Conservation (phyloP, 73 alveolate genomes). For the Stentor roeselii region DNA sequence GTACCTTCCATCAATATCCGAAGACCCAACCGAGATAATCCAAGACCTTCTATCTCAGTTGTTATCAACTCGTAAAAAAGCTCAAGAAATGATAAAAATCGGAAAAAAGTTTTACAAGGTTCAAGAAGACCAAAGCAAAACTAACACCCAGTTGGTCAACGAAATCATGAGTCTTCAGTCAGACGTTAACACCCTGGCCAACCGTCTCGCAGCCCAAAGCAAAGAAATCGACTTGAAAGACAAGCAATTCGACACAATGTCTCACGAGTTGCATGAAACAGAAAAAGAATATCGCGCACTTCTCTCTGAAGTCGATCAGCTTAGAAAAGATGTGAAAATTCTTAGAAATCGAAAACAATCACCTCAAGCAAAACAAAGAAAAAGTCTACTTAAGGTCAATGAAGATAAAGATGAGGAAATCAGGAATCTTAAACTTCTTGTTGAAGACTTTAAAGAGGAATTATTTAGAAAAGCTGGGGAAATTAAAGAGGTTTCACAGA, state of each 20-base stretch:
- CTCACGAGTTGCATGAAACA: neutral
- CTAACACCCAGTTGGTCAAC: neutral
- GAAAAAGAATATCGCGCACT: neutral
- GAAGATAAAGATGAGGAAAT: neutral
- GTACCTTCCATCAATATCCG: neutral
- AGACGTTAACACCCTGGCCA: neutral
- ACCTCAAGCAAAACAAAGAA: neutral
- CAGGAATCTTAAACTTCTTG: neutral
- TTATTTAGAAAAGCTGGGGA: neutral
- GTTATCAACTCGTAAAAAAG: slow-evolving; percentile 12
- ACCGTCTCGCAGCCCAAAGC: neutral
- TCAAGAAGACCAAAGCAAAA: neutral
- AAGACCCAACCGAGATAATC: neutral
- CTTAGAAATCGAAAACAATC: neutral
- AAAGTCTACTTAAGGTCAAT: neutral
- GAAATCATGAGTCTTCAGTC: neutral
- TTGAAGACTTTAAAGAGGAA: neutral
- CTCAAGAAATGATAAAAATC: neutral
- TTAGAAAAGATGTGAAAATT: neutral
- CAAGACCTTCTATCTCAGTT: neutral
- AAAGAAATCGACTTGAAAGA: neutral
- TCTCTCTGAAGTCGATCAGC: neutral
- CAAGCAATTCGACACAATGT: neutral
- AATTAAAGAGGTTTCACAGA: neutral
- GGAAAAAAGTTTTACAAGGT: slow-evolving; percentile 7